These are phyloP conservation scores for Leptographium radiaticola DNA, from an alignment of 2,329 filamentous ascomycete genomes.

Conservation along the genomic window DNA sequence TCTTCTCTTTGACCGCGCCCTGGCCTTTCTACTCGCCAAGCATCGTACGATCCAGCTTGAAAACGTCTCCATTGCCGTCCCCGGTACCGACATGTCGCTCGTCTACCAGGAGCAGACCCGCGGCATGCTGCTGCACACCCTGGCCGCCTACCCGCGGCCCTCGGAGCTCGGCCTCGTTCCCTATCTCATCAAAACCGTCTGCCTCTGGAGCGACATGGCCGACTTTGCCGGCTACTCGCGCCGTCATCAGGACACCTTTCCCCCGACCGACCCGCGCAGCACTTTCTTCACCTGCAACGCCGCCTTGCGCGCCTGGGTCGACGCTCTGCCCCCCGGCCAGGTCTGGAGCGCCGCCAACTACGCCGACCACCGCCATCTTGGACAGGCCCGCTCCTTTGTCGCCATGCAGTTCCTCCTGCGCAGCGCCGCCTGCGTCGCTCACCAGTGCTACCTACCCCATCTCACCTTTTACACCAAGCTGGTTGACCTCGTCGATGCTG, in stretches of 20 bases:
- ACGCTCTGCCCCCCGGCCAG: constrained; percentile 8
- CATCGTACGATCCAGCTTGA: constrained; percentile 5
- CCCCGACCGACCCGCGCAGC: constrained; percentile 8
- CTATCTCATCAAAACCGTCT: constrained; percentile 11
- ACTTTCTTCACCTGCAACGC: constrained; percentile 2
- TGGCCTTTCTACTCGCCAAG: constrained; percentile 9
- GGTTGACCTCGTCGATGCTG: constrained; percentile 12
- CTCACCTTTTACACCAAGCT: constrained; percentile 10
- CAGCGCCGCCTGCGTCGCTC: constrained; percentile 13
- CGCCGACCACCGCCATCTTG: constrained; percentile 8
- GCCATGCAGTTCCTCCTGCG: constrained; percentile 14
- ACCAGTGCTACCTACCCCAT: constrained; percentile 15
- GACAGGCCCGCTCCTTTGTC: constrained; percentile 10
- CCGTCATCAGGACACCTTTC: constrained; percentile 5
- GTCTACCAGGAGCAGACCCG: constrained; percentile 10
- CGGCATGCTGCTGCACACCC: constrained; percentile 7
- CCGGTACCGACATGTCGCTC: constrained; percentile 9
- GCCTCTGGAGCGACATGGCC: constrained; percentile 9
- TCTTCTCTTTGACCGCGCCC: constrained; percentile 2
- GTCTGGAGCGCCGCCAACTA: constrained; percentile 10
- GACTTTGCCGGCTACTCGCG: constrained; percentile 7
- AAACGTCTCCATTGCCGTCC: constrained; percentile 8
- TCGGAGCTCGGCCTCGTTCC: constrained; percentile 11
- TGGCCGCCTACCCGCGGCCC: constrained; percentile 5
- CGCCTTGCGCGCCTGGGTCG: constrained; percentile 8